phyloP scores from a whole-genome alignment of 176 grass and related monocot genomes.

The Melocanna baccifera region DNA sequence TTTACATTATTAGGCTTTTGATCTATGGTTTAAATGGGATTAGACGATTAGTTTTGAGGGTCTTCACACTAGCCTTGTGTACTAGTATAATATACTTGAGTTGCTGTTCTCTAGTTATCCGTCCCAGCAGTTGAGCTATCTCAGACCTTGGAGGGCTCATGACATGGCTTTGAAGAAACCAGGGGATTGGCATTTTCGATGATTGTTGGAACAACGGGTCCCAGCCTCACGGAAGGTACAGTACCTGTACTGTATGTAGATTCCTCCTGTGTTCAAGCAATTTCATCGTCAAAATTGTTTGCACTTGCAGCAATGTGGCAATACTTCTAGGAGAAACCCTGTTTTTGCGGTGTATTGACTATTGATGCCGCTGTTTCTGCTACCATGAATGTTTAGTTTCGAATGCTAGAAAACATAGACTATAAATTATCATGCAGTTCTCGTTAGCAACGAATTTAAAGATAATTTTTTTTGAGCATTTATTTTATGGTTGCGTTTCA shows the following conservation, averaged over 20 bases:
- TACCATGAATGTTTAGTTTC: constrained; percentile 8
- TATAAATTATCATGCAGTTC: neutral
- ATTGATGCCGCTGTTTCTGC: constrained; percentile 21
- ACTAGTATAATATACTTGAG: constrained; percentile 13
- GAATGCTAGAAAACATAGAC: neutral
- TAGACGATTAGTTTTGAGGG: no score
- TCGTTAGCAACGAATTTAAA: neutral
- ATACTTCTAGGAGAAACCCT: neutral
- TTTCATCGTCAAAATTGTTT: constrained; percentile 30
- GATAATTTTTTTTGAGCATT: neutral
- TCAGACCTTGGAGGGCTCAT: constrained; percentile 32
- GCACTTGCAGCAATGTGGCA: constrained; percentile 15
- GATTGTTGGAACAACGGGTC: constrained; percentile 30
- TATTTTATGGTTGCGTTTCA: neutral
- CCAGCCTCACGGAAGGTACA: constrained; percentile 23
- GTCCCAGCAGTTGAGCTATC: constrained; percentile 43
- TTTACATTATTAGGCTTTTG: no score
- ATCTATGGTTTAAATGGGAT: no score
- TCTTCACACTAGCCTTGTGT: neutral
- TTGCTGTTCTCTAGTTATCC: constrained; percentile 32
- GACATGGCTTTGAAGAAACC: constrained; percentile 11
- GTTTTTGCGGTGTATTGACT: neutral
- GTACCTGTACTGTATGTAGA: neutral
- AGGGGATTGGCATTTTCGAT: neutral
- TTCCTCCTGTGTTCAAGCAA: constrained; percentile 8